Conservation (phyloP, 257 asterid genomes). For the Solanum pimpinellifolium region DNA sequence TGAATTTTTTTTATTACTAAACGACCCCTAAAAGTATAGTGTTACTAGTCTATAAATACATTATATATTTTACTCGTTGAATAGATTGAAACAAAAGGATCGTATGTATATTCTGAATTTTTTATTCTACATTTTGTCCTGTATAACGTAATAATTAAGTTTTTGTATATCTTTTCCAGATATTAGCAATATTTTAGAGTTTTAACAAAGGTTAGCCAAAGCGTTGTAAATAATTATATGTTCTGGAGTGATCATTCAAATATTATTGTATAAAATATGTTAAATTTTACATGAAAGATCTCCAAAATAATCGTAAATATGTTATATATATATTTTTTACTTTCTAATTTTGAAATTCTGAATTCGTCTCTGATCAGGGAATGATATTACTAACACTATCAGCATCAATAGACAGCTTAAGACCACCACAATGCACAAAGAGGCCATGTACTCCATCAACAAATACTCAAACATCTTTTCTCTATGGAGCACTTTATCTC, state of each 20-base stretch:
- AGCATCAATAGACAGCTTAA: slow-evolving; percentile 45
- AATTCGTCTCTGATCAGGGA: slow-evolving; percentile 21
- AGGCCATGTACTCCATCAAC: slow-evolving; percentile 48
- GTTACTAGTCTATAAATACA: no score
- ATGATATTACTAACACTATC: slow-evolving; percentile 64
- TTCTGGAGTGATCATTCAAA: background rate
- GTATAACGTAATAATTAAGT: no score
- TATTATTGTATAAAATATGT: no score
- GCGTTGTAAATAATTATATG: background rate
- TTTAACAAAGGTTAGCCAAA: background rate
- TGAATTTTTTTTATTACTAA: background rate
- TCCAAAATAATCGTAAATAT: background rate
- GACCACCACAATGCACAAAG: slow-evolving; percentile 47
- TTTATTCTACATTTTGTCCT: no score
- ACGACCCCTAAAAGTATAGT: background rate
- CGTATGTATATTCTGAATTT: no score
- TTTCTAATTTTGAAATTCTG: background rate
- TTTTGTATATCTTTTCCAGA: no score
- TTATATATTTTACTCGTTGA: no score
- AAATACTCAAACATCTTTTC: slow-evolving; percentile 29
- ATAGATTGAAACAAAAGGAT: no score
- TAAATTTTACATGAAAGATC: rapidly evolving
- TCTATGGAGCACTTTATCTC: slow-evolving; percentile 45
- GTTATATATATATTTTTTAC: background rate
- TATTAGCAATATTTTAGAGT: no score